Evolutionary conservation across 2,329 filamentous ascomycete species (phyloP).

Genomic region (Phyllosticta citrichinensis): DNA sequence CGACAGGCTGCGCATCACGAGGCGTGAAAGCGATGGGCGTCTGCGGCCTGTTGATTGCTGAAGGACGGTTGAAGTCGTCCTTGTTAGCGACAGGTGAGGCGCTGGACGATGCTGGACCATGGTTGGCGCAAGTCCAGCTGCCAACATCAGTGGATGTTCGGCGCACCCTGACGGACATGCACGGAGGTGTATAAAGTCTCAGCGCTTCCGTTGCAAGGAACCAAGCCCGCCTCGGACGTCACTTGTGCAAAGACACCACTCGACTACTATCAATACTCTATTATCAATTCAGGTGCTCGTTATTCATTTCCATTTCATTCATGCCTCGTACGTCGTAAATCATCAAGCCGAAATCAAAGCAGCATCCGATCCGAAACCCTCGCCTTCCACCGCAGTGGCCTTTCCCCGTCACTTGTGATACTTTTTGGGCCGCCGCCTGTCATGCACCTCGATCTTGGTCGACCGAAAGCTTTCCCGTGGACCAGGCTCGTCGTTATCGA

Average conservation of each 20-base stretch:
- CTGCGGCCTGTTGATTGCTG: not conserved
- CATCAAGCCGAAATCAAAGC: not conserved
- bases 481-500: constrained; percentile 12
- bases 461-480: constrained; percentile 19
- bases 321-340: not conserved
- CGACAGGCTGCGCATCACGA: not conserved
- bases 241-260: not conserved
- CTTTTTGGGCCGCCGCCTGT: constrained; percentile 3
- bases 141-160: not conserved
- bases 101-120: not conserved
- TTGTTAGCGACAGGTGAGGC: not conserved
- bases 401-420: constrained; percentile 13
- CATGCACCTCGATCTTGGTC: constrained; percentile 23
- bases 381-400: constrained; percentile 11
- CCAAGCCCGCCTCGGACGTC: not conserved
- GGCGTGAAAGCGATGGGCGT: not conserved
- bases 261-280: not conserved
- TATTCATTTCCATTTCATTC: not conserved
- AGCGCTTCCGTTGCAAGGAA: not conserved
- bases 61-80: not conserved
- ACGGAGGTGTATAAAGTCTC: not conserved
- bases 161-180: not conserved
- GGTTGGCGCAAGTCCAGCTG: not conserved
- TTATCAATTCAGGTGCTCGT: not conserved
- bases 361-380: not conserved